A percentile compares a stretch with the other conserved stretches of the same genome.
Conservation (phyloP, 2,329 filamentous ascomycete species). For the Fusarium citri region DNA sequence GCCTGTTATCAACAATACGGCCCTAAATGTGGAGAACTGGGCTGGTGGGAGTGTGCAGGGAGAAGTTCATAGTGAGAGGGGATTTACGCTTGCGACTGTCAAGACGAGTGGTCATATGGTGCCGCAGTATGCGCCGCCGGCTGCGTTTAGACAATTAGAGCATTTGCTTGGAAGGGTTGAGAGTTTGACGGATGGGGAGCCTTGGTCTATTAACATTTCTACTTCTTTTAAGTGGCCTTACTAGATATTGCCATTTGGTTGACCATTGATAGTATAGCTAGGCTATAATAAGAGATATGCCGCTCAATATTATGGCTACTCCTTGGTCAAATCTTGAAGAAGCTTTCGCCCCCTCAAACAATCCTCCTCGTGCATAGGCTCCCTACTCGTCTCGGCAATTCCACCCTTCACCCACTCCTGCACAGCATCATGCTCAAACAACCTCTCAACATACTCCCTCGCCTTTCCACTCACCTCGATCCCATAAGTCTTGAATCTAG, state of each 20-base stretch:
- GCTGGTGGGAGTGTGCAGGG: conserved; percentile 21
- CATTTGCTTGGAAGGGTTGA: conserved; percentile 25
- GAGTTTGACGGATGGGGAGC: conserved; percentile 5
- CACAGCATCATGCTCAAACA: conserved; percentile 52
- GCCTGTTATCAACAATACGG: conserved; percentile 12
- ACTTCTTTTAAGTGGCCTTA: conserved; percentile 25
- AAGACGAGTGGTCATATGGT: conserved; percentile 29
- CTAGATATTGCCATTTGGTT: neutral
- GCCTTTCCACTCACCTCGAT: conserved; percentile 47
- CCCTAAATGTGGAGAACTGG: conserved; percentile 18
- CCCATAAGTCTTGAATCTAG: conserved; percentile 54
- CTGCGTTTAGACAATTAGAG: conserved; percentile 16
- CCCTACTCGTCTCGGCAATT: conserved; percentile 53
- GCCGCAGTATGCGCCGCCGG: conserved; percentile 22
- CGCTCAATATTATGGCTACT: neutral
- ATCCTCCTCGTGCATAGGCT: conserved; percentile 53
- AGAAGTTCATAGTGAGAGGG: conserved; percentile 3
- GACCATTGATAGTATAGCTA: no score
- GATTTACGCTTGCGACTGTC: conserved; percentile 8
- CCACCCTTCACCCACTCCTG: conserved; percentile 54
- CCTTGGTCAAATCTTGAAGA: conserved; percentile 45
- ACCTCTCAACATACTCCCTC: conserved; percentile 49
- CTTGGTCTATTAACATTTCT: conserved; percentile 11
- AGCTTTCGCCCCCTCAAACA: conserved; percentile 50
- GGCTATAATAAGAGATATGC: no score